Evolutionary conservation across 2,329 filamentous ascomycete genomes (phyloP), one percentile per base, ranked within the genome.

Genomic region (Mycosphaerella sp.): DNA sequence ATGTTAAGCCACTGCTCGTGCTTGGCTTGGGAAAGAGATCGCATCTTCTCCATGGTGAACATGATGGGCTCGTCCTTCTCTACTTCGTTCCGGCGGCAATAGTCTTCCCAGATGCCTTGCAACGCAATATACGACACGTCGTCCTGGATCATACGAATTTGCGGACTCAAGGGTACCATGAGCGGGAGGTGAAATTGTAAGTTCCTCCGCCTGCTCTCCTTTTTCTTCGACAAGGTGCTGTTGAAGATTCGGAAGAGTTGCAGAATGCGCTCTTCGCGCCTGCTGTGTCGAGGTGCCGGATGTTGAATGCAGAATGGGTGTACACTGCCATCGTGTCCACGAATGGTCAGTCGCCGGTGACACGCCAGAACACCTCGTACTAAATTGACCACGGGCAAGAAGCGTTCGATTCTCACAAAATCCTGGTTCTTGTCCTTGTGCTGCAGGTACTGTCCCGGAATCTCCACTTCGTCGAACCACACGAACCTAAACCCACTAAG

Each of bases 361-460:
- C 92, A 97, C 31, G 91, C 86, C 51, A 90, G 90, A 64, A 95
- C 89, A 8, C 86, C 89, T 52, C 93, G 85, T 41, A 98, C 88
- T 49, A 97, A 79, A 64, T 98, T 92, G 17, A 99, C 90, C 61
- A 93, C 88, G 8, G 95, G 91, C 64, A 98, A 74, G 81, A 98
- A 98, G 23, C 92, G 86, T 70, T 98, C 95, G 61, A 98, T 97
- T 44, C 91, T 86, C 61, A 98, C 86, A 69, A 99, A 98, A 70
- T 98, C 93, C 65, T 95, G 90, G 70, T 98, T 98, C 80, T 97
- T 98, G 66, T 99, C 95, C 71, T 93, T 95, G 74, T 96, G 93
- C 68, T 95, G 85, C 59, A 96, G 76, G 70, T 99, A 99, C 69
- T 99, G 93, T 0, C 93, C 93, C 2, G 95, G 95, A 36, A 99